A percentile compares a stretch with the other conserved stretches of the same genome.
These are phyloP conservation scores for Fusarium continuum DNA, from an alignment of 2,329 filamentous ascomycete genomes.

Conservation along the genomic window DNA sequence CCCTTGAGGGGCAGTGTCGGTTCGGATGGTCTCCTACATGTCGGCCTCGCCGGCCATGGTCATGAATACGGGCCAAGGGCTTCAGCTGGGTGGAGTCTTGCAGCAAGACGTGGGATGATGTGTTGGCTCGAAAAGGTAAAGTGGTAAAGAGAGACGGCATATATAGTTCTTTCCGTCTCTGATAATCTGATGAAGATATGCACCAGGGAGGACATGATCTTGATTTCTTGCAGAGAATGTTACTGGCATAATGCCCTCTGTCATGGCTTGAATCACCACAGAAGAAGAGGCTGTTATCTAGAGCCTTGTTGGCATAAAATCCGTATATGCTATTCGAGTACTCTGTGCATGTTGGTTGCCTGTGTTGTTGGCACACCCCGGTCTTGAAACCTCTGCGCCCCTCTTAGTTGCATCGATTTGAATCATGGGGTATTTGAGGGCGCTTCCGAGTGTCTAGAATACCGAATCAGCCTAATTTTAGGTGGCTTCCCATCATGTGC, in stretches of 20 bases:
- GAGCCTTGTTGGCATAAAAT: too few species aligned
- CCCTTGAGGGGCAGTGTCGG: conserved; percentile 6
- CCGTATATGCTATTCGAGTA: background rate
- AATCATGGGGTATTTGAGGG: conserved; percentile 9
- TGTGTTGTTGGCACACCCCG: conserved; percentile 22
- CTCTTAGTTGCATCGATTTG: conserved; percentile 1
- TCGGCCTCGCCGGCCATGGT: conserved; percentile 6
- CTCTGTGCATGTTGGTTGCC: background rate
- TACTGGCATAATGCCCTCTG: background rate
- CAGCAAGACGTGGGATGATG: background rate
- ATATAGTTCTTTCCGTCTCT: conserved; percentile 1
- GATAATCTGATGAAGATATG: background rate
- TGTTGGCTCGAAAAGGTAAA: background rate
- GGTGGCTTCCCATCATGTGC: background rate
- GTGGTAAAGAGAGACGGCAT: background rate
- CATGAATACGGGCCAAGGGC: conserved; percentile 15
- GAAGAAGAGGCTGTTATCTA: background rate
- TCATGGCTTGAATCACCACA: background rate
- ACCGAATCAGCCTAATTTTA: background rate
- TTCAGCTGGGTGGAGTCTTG: conserved; percentile 23
- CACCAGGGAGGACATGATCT: background rate
- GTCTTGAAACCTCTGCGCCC: conserved; percentile 29
- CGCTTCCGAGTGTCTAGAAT: background rate
- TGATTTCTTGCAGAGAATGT: background rate
- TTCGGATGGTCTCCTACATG: conserved; percentile 12